These are phyloP conservation scores for Arthrinium puccinioides DNA, from an alignment of 2,329 filamentous ascomycete genomes.

Conservation along the genomic window DNA sequence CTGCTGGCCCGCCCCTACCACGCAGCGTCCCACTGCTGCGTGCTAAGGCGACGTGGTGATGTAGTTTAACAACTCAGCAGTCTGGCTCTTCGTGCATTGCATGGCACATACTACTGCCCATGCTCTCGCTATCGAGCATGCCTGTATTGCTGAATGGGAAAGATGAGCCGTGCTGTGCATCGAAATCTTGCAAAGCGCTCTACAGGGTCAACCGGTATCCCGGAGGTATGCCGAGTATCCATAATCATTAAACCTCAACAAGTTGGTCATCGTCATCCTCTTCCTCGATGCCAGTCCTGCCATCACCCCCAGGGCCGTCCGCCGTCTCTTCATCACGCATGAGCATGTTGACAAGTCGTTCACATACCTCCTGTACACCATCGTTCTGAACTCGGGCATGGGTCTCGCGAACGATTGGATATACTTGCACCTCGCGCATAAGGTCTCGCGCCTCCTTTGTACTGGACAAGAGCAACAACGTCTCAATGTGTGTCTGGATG, in stretches of 20 bases:
- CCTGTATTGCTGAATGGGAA: no score
- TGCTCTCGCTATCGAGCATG: no score
- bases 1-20: no score
- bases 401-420: constrained; percentile 81
- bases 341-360: constrained; percentile 81
- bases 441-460: constrained; percentile 67
- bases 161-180: no score
- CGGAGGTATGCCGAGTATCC: no score
- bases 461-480: constrained; percentile 73
- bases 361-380: constrained; percentile 74
- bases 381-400: constrained; percentile 75
- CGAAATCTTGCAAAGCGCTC: no score
- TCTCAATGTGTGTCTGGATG: constrained; percentile 83
- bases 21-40: no score
- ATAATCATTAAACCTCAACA: constrained; percentile 46
- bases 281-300: constrained; percentile 22
- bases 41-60: no score
- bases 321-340: constrained; percentile 68
- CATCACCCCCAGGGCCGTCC: constrained; percentile 29
- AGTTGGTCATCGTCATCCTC: constrained; percentile 47
- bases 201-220: no score
- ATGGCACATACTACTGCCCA: no score
- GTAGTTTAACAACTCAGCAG: no score
- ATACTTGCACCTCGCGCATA: constrained; percentile 72
- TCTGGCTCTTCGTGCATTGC: no score